Evolutionary conservation across 345 rosid species (phyloP).

Genomic region (Garcia nutans): DNA sequence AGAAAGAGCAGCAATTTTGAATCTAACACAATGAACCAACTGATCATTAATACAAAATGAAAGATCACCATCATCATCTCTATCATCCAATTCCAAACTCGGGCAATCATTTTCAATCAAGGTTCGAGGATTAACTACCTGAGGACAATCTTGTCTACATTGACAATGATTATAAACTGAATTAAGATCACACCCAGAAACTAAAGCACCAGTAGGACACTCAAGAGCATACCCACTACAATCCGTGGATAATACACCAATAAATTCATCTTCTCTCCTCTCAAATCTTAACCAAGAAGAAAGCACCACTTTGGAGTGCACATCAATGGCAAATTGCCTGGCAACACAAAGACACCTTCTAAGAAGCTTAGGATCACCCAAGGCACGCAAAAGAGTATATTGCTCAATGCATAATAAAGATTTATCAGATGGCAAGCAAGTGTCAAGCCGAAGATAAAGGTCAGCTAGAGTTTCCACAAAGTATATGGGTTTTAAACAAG

Average conservation of each 20-base stretch:
- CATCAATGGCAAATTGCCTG: conserved; percentile 60
- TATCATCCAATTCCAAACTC: conserved; percentile 39
- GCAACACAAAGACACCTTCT: conserved; percentile 72
- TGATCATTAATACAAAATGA: conserved; percentile 55
- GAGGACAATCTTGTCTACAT: conserved; percentile 29
- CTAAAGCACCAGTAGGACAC: conserved; percentile 55
- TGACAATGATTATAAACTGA: conserved; percentile 43
- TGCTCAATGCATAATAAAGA: conserved; percentile 59
- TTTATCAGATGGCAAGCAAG: conserved; percentile 39
- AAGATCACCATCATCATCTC: conserved; percentile 39
- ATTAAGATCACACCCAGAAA: conserved; percentile 44
- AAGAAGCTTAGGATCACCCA: conserved; percentile 79
- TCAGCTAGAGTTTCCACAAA: conserved; percentile 64
- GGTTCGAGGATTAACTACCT: conserved; percentile 9
- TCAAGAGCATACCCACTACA: conserved; percentile 58
- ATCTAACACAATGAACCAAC: conserved; percentile 54
- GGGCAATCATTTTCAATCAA: conserved; percentile 29
- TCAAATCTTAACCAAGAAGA: conserved; percentile 85
- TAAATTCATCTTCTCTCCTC: conserved; percentile 72
- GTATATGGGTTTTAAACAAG: conserved; percentile 60
- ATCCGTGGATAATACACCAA: conserved; percentile 51
- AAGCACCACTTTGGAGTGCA: conserved; percentile 69
- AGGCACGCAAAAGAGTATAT: conserved; percentile 51
- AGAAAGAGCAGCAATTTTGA: conserved; percentile 70
- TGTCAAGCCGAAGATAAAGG: conserved; percentile 55